Evolutionary conservation across 768 basidiomycete genomes (phyloP).

Genomic region (Pisolithus orientalis): DNA sequence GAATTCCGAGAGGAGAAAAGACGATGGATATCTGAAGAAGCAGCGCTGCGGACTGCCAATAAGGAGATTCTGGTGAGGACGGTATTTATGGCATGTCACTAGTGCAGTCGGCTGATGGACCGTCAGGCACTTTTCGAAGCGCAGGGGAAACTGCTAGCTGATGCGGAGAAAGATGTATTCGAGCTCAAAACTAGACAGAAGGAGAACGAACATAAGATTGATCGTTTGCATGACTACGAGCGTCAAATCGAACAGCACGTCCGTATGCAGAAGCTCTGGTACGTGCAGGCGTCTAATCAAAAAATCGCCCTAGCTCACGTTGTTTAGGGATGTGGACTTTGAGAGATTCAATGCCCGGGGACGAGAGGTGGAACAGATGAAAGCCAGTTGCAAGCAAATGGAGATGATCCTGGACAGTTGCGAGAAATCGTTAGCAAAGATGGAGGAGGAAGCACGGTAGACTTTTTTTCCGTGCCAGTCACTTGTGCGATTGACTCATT

Average conservation of each 20-base stretch:
- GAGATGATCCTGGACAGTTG: constrained; percentile 55
- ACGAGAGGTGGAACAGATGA: constrained; percentile 50
- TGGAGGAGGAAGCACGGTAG: constrained; percentile 60
- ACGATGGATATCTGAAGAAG: constrained; percentile 66
- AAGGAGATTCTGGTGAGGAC: constrained; percentile 58
- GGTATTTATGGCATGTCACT: neutral
- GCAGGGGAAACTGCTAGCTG: constrained; percentile 61
- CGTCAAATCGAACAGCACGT: constrained; percentile 78
- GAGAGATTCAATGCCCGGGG: constrained; percentile 60
- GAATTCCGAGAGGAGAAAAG: constrained; percentile 77
- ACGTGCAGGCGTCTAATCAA: constrained; percentile 16
- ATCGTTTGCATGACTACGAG: constrained; percentile 79
- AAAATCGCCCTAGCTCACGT: constrained; percentile 7
- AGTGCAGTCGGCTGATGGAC: neutral
- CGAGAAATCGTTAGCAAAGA: constrained; percentile 43
- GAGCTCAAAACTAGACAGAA: constrained; percentile 69
- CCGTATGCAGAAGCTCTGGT: constrained; percentile 77
- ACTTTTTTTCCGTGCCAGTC: neutral
- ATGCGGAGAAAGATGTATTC: constrained; percentile 66
- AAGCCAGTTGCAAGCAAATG: constrained; percentile 59
- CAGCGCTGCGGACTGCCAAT: constrained; percentile 59
- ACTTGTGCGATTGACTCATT: neutral
- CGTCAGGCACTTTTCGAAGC: constrained; percentile 58
- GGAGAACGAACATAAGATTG: constrained; percentile 76
- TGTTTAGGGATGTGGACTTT: constrained; percentile 67